Conservation (phyloP, 2,329 filamentous ascomycete genomes). For the Epichloe uncinata region DNA sequence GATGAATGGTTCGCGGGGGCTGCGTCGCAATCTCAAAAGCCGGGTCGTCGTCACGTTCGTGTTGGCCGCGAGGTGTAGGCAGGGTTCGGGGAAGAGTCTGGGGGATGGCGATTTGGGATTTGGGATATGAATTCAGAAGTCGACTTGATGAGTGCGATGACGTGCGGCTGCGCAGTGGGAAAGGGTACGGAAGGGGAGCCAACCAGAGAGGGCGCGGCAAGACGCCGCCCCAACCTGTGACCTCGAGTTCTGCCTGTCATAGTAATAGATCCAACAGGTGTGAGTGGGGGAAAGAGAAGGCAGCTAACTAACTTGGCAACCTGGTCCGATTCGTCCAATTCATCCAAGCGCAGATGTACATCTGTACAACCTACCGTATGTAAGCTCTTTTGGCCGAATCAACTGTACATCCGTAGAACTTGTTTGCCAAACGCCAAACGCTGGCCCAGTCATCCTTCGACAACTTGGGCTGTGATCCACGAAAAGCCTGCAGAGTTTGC, state of each 20-base stretch:
- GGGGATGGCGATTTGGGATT: background rate
- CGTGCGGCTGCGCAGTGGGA: background rate
- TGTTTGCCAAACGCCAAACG: no score
- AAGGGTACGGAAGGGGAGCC: background rate
- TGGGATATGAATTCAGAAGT: no score
- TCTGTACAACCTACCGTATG: no score
- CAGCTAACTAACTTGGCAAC: no score
- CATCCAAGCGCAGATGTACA: no score
- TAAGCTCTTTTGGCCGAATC: background rate
- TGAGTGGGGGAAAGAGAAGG: background rate
- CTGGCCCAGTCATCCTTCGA: no score
- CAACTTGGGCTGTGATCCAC: no score
- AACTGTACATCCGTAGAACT: background rate
- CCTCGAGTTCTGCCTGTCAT: background rate
- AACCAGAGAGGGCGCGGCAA: background rate
- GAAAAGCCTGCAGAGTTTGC: no score
- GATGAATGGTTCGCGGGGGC: background rate
- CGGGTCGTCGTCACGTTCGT: conserved; percentile 1
- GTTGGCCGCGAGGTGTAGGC: background rate
- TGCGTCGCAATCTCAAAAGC: background rate
- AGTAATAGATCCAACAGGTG: background rate
- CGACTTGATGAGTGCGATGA: background rate
- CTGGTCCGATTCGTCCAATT: no score
- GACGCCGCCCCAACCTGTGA: background rate
- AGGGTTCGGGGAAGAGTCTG: background rate